Conservation (phyloP, 306 rosid species). For the Ormosia semicastrata region DNA sequence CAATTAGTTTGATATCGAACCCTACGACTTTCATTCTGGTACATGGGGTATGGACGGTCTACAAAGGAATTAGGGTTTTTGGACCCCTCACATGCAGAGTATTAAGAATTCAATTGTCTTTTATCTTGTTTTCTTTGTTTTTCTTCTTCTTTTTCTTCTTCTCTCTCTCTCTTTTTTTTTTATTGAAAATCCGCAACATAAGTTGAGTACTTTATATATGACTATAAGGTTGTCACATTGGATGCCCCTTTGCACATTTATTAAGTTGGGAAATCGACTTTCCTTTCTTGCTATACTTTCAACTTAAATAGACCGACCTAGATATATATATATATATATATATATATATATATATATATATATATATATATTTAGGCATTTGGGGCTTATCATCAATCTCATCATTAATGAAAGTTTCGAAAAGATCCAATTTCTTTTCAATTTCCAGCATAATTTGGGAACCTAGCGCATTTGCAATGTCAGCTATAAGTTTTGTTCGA, state of each 20-base stretch:
- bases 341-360: too few relatives aligned
- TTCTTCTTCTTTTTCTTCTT: not conserved
- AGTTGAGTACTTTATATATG: not conserved
- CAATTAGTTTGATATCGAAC: conserved; percentile 34
- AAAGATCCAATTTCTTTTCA: not conserved
- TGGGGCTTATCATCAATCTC: conserved; percentile 30
- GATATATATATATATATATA: not conserved
- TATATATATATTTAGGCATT: not conserved
- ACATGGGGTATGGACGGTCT: conserved; percentile 30
- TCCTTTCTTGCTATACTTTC: conserved; percentile 17
- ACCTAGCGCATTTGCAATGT: conserved; percentile 1
- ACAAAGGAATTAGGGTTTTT: conserved; percentile 39
- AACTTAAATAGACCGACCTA: conserved; percentile 21
- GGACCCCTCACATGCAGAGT: conserved; percentile 33
- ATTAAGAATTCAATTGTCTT: not conserved
- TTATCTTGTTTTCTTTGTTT: not conserved
- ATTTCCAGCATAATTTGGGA: conserved; percentile 1
- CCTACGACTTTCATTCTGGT: conserved; percentile 39
- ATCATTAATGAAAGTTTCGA: conserved; percentile 16
- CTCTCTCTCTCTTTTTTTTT: not conserved
- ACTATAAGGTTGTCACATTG: conserved; percentile 36
- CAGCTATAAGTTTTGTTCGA: not conserved
- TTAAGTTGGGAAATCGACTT: not conserved
- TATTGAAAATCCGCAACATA: not conserved
- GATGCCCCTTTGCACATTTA: conserved; percentile 29